A percentile compares a stretch with the other conserved stretches of the same genome.
Conservation (phyloP, 1,284 basidiomycete genomes). For the Ceraceosorus guamensis region DNA sequence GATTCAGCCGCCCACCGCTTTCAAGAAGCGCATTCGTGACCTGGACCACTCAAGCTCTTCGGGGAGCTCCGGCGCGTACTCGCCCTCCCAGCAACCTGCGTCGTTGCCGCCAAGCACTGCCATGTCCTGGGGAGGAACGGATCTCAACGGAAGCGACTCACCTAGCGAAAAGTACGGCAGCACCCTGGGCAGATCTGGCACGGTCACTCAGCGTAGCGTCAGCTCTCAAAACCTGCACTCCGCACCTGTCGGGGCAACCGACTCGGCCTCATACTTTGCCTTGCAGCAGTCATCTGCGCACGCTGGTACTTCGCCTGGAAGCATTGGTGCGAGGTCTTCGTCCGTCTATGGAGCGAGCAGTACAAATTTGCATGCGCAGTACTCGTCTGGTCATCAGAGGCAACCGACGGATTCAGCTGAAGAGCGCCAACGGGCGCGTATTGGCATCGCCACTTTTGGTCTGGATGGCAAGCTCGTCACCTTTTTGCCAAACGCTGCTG, state of each 20-base stretch:
- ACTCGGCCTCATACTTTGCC: not conserved
- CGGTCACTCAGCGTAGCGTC: not conserved
- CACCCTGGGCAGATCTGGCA: not conserved
- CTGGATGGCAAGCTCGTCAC: conserved; percentile 40
- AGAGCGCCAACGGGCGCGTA: conserved; percentile 24
- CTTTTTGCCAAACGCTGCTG: conserved; percentile 25
- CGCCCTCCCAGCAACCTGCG: too few species aligned
- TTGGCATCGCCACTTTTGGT: conserved; percentile 41
- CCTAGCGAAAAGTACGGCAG: too few species aligned
- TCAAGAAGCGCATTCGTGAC: too few species aligned
- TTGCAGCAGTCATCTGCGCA: not conserved
- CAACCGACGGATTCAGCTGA: conserved; percentile 24
- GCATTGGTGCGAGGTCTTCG: too few species aligned
- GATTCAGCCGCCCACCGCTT: too few species aligned
- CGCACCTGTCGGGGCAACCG: not conserved
- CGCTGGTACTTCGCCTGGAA: not conserved
- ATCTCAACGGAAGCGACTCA: too few species aligned
- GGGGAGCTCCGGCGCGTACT: too few species aligned
- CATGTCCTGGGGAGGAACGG: too few species aligned
- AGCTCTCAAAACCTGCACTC: conserved; percentile 3
- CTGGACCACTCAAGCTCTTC: too few species aligned
- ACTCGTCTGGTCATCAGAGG: conserved; percentile 7
- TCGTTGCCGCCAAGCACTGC: too few species aligned
- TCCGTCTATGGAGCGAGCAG: conserved; percentile 2
- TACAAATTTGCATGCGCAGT: conserved; percentile 8